phyloP scores from a whole-genome alignment of 2,329 filamentous ascomycete genomes.

The Stenocarpella maydis region DNA sequence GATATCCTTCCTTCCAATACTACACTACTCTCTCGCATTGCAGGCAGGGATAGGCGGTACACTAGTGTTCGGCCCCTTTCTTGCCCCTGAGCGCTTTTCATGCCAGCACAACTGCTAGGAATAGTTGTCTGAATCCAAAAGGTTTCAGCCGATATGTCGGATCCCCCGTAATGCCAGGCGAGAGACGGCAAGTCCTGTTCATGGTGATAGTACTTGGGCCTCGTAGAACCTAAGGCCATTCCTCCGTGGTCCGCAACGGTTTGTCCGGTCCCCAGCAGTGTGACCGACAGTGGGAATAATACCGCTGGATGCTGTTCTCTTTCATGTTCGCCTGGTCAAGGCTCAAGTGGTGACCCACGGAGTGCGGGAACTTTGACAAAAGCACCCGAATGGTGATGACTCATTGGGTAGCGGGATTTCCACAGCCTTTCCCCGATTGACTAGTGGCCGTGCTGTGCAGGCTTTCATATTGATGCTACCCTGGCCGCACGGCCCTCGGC shows the following conservation, averaged over 20 bases:
- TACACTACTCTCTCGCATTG: neutral
- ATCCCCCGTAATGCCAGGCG: neutral
- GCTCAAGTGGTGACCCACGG: neutral
- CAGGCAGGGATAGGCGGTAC: neutral
- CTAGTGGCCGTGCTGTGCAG: neutral
- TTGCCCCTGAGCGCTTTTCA: constrained; percentile 4
- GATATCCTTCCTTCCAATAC: constrained; percentile 10
- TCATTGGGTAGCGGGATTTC: constrained; percentile 1
- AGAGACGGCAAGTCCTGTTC: neutral
- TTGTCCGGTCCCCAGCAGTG: neutral
- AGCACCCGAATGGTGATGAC: constrained; percentile 2
- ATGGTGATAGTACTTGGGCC: too few species aligned
- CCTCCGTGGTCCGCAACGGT: too few species aligned
- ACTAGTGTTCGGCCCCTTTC: constrained; percentile 6
- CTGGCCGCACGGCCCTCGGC: neutral
- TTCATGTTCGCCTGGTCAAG: neutral
- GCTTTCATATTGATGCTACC: constrained; percentile 1
- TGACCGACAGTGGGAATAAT: neutral
- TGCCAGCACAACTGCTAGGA: constrained; percentile 5
- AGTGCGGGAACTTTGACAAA: neutral
- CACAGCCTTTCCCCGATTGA: neutral
- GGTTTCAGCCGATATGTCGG: neutral
- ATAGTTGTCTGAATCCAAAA: neutral
- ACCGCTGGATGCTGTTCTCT: neutral
- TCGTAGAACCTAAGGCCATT: too few species aligned